Evolutionary conservation across 1,284 basidiomycete genomes (phyloP), one percentile per base, ranked within the genome.

Genomic region (Austroboletus niveus): DNA sequence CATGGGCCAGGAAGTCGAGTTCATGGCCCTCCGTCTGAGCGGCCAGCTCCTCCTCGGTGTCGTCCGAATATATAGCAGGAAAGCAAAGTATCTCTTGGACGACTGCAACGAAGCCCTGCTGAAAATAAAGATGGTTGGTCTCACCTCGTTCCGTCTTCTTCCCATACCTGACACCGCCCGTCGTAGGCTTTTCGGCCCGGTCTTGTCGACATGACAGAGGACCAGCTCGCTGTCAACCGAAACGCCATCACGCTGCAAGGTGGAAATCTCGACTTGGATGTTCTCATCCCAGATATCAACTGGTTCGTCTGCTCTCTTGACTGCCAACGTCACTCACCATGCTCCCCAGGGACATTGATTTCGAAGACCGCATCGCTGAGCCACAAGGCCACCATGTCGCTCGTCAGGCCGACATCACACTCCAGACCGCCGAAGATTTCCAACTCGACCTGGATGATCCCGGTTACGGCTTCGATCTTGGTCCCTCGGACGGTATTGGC

Each of bases 21-120:
- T 90, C 41, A 94, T 98, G 85, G 94, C 95, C 1, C 85, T 99
- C 22, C 88, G 96, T 51, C 76, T 98, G 17, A 97, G 93, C 36
- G 96, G 96, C 8, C 96, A 98, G 64, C 80, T 99, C 43, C 81
- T 99, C 53, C 83, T 99, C 38, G 96, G 96, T 63, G 94, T 99
- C 49, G 94, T 95, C 46, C 84, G 97, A 54, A 98, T 99, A 66
- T 98, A 99, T 73, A 95, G 94, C 63, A 82, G 96, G 45, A 98
- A 99, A 71, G 93, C 94, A 22, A 97, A 98, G 67, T 99, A 99
- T 72, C 81, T 99, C 3, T 76, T 98, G 59, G 96, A 99, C 65
- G 96, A 99, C 69, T 98, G 95, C 69, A 96, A 96, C 62, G 97
- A 99, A 69, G 94, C 95, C 0, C 75, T 98, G 52, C 74, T 95